These are phyloP conservation scores for Yamadazyma akitaensis DNA, from an alignment of 805 yeast genomes.

Conservation along the genomic window DNA sequence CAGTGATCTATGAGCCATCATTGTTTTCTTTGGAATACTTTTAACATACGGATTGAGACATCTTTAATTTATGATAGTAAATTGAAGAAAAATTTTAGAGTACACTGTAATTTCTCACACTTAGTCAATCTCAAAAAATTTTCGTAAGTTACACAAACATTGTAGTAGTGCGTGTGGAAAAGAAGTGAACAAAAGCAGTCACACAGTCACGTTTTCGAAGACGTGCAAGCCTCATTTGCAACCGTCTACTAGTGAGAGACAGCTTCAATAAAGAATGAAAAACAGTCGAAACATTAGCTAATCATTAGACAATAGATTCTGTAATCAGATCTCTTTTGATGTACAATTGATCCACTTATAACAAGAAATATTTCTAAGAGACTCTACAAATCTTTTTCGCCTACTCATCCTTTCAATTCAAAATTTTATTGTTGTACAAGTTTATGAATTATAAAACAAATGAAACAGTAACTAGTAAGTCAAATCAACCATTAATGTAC, in stretches of 20 bases:
- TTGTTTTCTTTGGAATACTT: background rate
- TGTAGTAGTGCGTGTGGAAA: conserved; percentile 5
- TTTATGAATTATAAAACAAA: conserved; percentile 4
- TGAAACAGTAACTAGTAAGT: conserved; percentile 10
- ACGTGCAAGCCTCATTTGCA: conserved; percentile 2
- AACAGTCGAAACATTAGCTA: no score
- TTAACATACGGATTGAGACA: conserved; percentile 18
- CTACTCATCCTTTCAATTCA: background rate
- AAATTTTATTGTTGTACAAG: background rate
- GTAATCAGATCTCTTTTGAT: no score
- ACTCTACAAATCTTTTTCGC: background rate
- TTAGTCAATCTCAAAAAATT: conserved; percentile 10
- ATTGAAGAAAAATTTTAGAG: conserved; percentile 13
- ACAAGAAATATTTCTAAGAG: background rate
- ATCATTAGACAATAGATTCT: no score
- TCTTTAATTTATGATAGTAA: conserved; percentile 14
- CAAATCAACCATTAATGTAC: conserved; percentile 41
- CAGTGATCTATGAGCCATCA: background rate
- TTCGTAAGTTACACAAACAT: conserved; percentile 11
- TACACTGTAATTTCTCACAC: conserved; percentile 11
- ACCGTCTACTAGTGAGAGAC: no score
- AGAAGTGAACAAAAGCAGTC: conserved; percentile 11
- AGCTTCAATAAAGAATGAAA: background rate
- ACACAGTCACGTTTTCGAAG: conserved; percentile 8
- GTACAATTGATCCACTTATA: no score